Percentiles rank a stretch among this genome's conserved stretches.
phyloP scores from a whole-genome alignment of 2,329 filamentous ascomycete genomes.

The Aspergillus luchuensis region DNA sequence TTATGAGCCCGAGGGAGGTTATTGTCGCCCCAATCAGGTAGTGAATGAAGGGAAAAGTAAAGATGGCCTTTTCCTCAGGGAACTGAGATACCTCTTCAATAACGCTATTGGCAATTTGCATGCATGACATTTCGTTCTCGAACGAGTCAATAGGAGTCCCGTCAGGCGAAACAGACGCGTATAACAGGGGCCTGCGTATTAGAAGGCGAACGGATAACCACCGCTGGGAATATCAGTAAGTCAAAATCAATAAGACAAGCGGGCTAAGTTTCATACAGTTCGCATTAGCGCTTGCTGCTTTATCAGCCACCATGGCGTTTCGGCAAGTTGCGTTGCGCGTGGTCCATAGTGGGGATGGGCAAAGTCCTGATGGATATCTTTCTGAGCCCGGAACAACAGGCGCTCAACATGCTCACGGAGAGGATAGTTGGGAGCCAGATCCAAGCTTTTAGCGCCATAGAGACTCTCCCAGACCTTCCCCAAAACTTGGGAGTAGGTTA shows the following conservation, averaged over 20 bases:
- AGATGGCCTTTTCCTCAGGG: constrained; percentile 22
- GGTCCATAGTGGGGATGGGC: constrained; percentile 11
- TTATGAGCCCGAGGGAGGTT: constrained; percentile 23
- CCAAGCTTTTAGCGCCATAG: constrained; percentile 19
- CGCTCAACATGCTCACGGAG: constrained; percentile 23
- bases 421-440: background rate
- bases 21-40: constrained; percentile 24
- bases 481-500: constrained; percentile 22
- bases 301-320: constrained; percentile 20
- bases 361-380: constrained; percentile 19
- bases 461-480: constrained; percentile 28
- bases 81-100: constrained; percentile 24
- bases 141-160: constrained; percentile 11
- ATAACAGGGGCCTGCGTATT: constrained; percentile 24
- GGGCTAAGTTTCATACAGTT: constrained; percentile 18
- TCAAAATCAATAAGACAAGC: background rate
- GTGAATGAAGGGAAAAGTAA: constrained; percentile 28
- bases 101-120: constrained; percentile 20
- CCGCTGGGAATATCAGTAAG: constrained; percentile 14
- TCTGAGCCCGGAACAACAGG: constrained; percentile 20
- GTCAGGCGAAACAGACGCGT: background rate
- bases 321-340: background rate
- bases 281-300: constrained; percentile 27
- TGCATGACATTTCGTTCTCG: constrained; percentile 26
- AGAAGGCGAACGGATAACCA: constrained; percentile 25